Base-by-base conservation (phyloP, 2,329 filamentous ascomycete species). In the Aspergillus awamori region DNA sequence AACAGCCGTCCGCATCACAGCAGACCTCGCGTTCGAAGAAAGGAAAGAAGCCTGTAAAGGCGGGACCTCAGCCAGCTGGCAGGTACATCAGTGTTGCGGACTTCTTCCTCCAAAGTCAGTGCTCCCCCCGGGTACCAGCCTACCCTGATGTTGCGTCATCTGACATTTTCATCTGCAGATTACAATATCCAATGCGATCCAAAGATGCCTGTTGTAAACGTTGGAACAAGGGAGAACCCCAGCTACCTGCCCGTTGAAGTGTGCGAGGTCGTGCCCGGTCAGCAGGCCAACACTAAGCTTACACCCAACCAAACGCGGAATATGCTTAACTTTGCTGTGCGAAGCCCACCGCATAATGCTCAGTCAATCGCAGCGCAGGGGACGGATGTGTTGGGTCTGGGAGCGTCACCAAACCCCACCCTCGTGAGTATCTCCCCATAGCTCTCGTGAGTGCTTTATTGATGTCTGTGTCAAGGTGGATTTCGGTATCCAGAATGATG, bases 271-370 rank as follows among this genome's bases (percentile, higher is more conserved):
- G 71, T 86, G 8, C 81, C 84, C 1, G 90, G 89, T 0, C 91
- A 95, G 69, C 74, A 84, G 0, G 81, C 87, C 22, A 85, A 84
- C 41, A 77, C 83, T 4, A 87, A 87, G 67, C 79, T 93, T 15
- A 82, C 73, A 0, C 79, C 82, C 0, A 74, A 80, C 0, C 89
- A 94, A 70, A 90, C 89, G 0, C 80, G 83, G 0, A 69, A 78
- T 0, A 93, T 95, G 91, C 86, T 94, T 49, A 77, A 77, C 0
- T 91, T 92, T 71, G 89, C 92, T 1, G 91, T 89, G 59, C 84
- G 89, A 4, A 78, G 78, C 91, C 91, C 0, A 81, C 82, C 1
- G 78, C 83, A 36, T 5, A 96, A 94, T 65, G 90, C 88, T 0
- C 71, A 81, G 1, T 89, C 88, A 0, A 89, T 95, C 67, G 81